These are phyloP conservation scores for Sphagnum magellanicum DNA, from an alignment of 228 moss, liverwort and hornwort species.

Conservation along the genomic window DNA sequence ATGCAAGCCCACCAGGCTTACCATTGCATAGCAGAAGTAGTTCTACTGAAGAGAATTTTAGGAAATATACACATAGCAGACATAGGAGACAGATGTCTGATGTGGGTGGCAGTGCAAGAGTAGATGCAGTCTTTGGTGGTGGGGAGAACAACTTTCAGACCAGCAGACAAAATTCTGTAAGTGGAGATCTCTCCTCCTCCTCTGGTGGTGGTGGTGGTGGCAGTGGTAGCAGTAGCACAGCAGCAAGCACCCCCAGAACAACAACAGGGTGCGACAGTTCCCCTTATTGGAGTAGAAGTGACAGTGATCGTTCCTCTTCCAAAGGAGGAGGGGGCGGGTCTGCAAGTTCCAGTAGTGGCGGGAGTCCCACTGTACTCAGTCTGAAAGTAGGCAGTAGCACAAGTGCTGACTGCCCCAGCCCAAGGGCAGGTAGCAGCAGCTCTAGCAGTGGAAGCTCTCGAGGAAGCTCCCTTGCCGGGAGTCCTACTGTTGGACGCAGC, in stretches of 20 bases:
- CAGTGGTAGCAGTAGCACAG: too few relatives aligned
- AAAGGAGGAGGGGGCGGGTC: conserved; percentile 29
- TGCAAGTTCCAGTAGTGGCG: conserved; percentile 47
- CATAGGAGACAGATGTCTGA: conserved; percentile 41
- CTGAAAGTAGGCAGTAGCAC: conserved; percentile 48
- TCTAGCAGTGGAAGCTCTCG: conserved; percentile 59
- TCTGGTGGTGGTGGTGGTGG: too few relatives aligned
- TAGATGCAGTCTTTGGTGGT: conserved; percentile 15
- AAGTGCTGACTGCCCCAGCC: conserved; percentile 60
- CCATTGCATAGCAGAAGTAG: conserved; percentile 27
- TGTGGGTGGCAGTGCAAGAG: conserved; percentile 26
- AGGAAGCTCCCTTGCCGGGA: conserved; percentile 66
- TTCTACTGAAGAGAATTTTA: conserved; percentile 26
- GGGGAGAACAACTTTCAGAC: conserved; percentile 9
- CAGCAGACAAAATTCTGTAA: too few relatives aligned
- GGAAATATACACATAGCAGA: conserved; percentile 19
- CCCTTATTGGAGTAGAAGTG: conserved; percentile 56
- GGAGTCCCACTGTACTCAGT: conserved; percentile 40
- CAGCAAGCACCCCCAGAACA: too few relatives aligned
- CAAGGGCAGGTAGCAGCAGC: conserved; percentile 56
- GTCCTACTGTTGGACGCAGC: conserved; percentile 60
- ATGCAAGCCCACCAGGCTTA: conserved; percentile 16
- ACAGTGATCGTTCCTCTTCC: conserved; percentile 49
- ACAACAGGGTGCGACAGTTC: conserved; percentile 30
- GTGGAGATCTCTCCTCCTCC: too few relatives aligned